A percentile compares a stretch with the other conserved stretches of the same genome.
These are phyloP conservation scores for Amanita thiersii DNA, from an alignment of 768 basidiomycete species.

Conservation along the genomic window DNA sequence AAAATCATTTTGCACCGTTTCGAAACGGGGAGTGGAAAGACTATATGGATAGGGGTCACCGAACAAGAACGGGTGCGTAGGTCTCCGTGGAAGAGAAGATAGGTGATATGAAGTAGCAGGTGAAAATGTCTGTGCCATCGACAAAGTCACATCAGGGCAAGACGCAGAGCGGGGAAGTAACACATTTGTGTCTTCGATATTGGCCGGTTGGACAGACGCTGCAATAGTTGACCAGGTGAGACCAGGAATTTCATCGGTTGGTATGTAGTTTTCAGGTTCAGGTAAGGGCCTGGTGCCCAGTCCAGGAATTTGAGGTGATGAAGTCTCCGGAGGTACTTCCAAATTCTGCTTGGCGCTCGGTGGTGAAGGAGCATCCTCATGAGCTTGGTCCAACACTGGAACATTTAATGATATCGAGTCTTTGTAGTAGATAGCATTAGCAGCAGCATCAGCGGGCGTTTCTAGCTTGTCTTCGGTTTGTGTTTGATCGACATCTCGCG, in stretches of 20 bases:
- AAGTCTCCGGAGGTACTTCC: background rate
- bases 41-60: slow-evolving; percentile 40
- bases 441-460: too few relatives aligned
- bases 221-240: slow-evolving; percentile 6
- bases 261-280: background rate
- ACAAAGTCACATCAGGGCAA: background rate
- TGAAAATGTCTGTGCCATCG: background rate
- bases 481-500: too few relatives aligned
- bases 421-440: too few relatives aligned
- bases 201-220: background rate
- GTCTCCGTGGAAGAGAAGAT: background rate
- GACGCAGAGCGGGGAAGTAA: background rate
- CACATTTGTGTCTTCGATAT: background rate
- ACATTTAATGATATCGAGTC: too few relatives aligned
- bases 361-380: background rate
- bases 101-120: background rate
- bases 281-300: background rate
- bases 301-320: slow-evolving; percentile 7
- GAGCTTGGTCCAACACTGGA: background rate
- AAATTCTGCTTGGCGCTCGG: slow-evolving; percentile 1
- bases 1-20: slow-evolving; percentile 9
- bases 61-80: slow-evolving; percentile 25
- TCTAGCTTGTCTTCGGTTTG: too few relatives aligned
- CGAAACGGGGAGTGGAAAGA: slow-evolving; percentile 32
- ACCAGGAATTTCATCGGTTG: slow-evolving; percentile 6